Percentiles rank a stretch among this genome's conserved stretches.
These are phyloP conservation scores for Pyrus hybrid DNA, from an alignment of 331 rosid species.

Conservation along the genomic window DNA sequence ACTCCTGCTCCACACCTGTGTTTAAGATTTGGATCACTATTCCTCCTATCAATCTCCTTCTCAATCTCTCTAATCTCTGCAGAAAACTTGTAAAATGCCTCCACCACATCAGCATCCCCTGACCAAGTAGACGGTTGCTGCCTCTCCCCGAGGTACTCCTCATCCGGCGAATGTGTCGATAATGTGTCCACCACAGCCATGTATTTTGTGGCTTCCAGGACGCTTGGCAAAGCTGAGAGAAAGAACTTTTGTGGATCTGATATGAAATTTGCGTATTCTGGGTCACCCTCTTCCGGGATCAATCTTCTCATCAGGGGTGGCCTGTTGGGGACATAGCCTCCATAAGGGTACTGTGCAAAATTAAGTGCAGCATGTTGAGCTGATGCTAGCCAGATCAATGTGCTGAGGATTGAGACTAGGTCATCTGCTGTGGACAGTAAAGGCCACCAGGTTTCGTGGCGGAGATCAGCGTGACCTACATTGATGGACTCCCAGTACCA, in stretches of 20 bases:
- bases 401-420: conserved; percentile 54
- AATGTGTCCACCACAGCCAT: conserved; percentile 91
- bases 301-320: conserved; percentile 80
- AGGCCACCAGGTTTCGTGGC: conserved; percentile 81
- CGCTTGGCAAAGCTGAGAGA: conserved; percentile 69
- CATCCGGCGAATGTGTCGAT: conserved; percentile 88
- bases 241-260: conserved; percentile 79
- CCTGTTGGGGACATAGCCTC: conserved; percentile 85
- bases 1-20: conserved; percentile 96
- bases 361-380: conserved; percentile 98
- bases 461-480: conserved; percentile 78
- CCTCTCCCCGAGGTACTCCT: conserved; percentile 94
- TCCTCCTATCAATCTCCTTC: conserved; percentile 68
- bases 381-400: conserved; percentile 76
- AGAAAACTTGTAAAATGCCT: conserved; percentile 59
- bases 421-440: conserved; percentile 37
- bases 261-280: conserved; percentile 46
- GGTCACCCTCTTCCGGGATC: conserved; percentile 66
- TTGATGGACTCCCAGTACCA: conserved; percentile 84
- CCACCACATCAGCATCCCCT: conserved; percentile 57
- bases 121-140: conserved; percentile 73
- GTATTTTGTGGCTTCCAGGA: conserved; percentile 56
- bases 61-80: conserved; percentile 56
- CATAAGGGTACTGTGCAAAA: conserved; percentile 91
- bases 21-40: conserved; percentile 34